These are phyloP conservation scores for Scheffersomyces parashehatae DNA, from an alignment of 1,139 yeast genomes.

Conservation along the genomic window DNA sequence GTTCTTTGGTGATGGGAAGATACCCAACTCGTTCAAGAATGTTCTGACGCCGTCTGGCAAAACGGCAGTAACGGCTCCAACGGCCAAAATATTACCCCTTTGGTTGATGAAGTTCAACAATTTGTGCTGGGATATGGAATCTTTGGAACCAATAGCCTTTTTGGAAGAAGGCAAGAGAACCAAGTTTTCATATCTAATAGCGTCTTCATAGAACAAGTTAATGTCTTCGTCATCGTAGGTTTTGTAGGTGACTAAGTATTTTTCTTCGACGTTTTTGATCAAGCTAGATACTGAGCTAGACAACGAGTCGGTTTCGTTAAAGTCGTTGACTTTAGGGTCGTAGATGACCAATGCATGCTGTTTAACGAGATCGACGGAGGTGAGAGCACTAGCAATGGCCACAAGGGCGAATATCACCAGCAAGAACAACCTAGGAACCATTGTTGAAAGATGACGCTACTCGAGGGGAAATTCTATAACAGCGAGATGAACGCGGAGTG, in stretches of 20 bases:
- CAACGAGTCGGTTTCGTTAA: constrained; percentile 16
- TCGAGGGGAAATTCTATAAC: neutral
- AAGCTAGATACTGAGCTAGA: constrained; percentile 20
- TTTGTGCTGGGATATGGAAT: constrained; percentile 29
- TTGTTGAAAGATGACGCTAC: neutral
- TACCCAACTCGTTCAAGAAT: constrained; percentile 78
- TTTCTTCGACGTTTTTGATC: constrained; percentile 21
- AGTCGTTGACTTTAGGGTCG: constrained; percentile 28
- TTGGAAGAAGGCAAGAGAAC: constrained; percentile 42
- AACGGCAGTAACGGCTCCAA: constrained; percentile 43
- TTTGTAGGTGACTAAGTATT: constrained; percentile 24
- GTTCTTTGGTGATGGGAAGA: constrained; percentile 79
- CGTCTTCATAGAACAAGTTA: constrained; percentile 24
- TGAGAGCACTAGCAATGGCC: constrained; percentile 3
- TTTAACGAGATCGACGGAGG: constrained; percentile 1
- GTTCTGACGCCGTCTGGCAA: constrained; percentile 68
- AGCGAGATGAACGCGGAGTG: neutral
- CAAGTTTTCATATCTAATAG: constrained; percentile 30
- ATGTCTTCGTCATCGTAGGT: constrained; percentile 30
- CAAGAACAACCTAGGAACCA: neutral
- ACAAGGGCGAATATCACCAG: constrained; percentile 6
- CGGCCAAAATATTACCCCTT: constrained; percentile 75
- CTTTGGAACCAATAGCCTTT: constrained; percentile 33
- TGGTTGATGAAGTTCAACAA: constrained; percentile 52
- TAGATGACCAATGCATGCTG: constrained; percentile 31